Base-by-base conservation (phyloP, 2,329 filamentous ascomycete genomes). In the Xylaria sp. region DNA sequence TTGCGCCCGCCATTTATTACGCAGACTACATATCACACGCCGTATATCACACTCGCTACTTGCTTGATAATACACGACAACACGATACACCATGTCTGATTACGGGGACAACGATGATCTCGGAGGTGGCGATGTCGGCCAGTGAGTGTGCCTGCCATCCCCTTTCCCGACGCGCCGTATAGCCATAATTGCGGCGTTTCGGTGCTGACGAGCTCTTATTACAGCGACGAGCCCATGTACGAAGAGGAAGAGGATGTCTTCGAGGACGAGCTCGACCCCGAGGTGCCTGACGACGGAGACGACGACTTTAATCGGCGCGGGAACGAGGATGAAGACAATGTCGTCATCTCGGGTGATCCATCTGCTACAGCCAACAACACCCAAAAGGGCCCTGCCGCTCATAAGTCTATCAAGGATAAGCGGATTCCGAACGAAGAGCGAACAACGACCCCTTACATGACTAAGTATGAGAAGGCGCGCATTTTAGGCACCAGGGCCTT, bases 381-480 rank as follows among this genome's bases (percentile, higher is more conserved):
- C 65, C 80, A 82, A 67, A 87, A 86, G 78, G 81, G 81, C 65
- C 83, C 80, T 74, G 63, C 68, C 6, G 59, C 59, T 56, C 85
- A 88, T 62, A 87, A 87, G 78, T 84, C 85, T 58, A 83, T 86
- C 77, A 90, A 89, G 78, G 88, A 94, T 82, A 97, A 97, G 88
- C 97, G 93, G 83, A 95, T 99, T 59, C 88, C 94, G 65, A 92
- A 93, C 74, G 92, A 94, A 73, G 89, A 97, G 82, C 90, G 96
- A 76, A 92, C 89, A 28, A 99, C 96, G 9, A 99, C 96, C 33
- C 96, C 95, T 2, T 99, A 97, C 83, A 97, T 99, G 95, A 99
- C 96, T 74, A 99, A 99, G 84, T 99, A 99, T 83, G 96, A 99
- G 86, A 89, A 91, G 75, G 96, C 96, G 71, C 90, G 96, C 78